Evolutionary conservation across 2,329 filamentous ascomycete species (phyloP), one percentile per base, ranked within the genome.

Genomic region (Moelleriella libera): DNA sequence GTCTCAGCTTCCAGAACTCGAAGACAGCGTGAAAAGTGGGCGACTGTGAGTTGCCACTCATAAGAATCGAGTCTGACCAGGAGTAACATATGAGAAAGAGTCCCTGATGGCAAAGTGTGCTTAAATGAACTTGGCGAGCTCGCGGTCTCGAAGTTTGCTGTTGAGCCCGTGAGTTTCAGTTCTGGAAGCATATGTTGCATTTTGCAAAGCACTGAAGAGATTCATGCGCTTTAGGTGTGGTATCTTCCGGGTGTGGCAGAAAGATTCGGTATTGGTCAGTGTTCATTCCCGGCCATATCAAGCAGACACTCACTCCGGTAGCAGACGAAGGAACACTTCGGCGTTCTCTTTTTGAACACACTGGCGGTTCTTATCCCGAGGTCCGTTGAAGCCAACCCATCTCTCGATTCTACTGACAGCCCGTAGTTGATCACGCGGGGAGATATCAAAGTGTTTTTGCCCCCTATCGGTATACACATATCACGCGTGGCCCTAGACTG

Each of bases 391-490:
- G 11, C 11, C 14, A n/a, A 8, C 30, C 42, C 30, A 4, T 31
- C 21, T 8, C 4, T 43, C 7, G 10, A 31, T 46, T 37, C 10
- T 30, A 28, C 41, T 41, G 12, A 46, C 31, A 12, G 1, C 8
- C 7, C 37, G 30, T 34, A 79, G 71, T 74, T 97, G 51, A 96
- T 98, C 61, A 98, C 92, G 12, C 80, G 92, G 48, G 81, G 82
- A 43, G 92, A 97, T 60, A 89, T 97, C 67, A 97, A 98, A 67
- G 70, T 95, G 43, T 98, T 97, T 68, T 69, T 97, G 43, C 92
- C 92, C 32, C 92, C 92, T 4, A 97, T 98, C 62, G 92, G 76
- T 78, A 65, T 21, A 21, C 3, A 21, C 21, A 21, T 21, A 53
- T 31, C 6, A 29, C 10, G 28, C 9, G 10, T 30, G n/a, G 2